These are phyloP conservation scores for Chrysoporthe austroafricana DNA, from an alignment of 2,329 filamentous ascomycete species.

Conservation along the genomic window DNA sequence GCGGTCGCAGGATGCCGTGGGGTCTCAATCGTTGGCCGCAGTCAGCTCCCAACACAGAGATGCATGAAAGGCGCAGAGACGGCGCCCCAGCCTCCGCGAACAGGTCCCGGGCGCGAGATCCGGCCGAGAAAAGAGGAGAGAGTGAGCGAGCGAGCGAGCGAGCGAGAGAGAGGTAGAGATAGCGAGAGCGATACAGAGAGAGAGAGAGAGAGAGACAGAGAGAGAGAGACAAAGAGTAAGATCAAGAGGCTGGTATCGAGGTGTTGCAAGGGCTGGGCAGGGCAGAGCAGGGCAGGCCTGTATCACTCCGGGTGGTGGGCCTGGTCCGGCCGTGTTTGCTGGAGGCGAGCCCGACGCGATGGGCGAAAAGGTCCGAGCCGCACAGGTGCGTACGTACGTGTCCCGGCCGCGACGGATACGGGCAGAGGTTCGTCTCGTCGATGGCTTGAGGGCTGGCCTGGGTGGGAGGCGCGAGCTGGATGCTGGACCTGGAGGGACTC, in stretches of 20 bases:
- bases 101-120: background rate
- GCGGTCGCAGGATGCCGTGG: slow-evolving; percentile 8
- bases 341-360: slow-evolving; percentile 16
- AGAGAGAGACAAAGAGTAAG: too few relatives aligned
- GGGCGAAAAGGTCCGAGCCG: slow-evolving; percentile 1
- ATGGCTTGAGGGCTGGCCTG: background rate
- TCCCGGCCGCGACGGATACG: background rate
- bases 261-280: background rate
- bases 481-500: background rate
- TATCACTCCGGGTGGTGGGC: slow-evolving; percentile 5
- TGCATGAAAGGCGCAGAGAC: background rate
- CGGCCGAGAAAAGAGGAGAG: background rate
- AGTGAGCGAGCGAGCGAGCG: background rate
- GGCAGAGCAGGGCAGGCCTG: background rate
- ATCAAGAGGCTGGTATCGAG: too few relatives aligned
- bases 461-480: background rate
- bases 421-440: too few relatives aligned
- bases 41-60: background rate
- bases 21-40: background rate
- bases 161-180: too few relatives aligned
- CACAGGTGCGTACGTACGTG: background rate
- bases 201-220: too few relatives aligned
- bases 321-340: background rate
- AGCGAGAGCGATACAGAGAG: too few relatives aligned
- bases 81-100: background rate